A percentile compares a stretch with the other conserved stretches of the same genome.
These are phyloP conservation scores for Peronosclerospora sorghi DNA, from an alignment of 352 stramenopile species.

Conservation along the genomic window DNA sequence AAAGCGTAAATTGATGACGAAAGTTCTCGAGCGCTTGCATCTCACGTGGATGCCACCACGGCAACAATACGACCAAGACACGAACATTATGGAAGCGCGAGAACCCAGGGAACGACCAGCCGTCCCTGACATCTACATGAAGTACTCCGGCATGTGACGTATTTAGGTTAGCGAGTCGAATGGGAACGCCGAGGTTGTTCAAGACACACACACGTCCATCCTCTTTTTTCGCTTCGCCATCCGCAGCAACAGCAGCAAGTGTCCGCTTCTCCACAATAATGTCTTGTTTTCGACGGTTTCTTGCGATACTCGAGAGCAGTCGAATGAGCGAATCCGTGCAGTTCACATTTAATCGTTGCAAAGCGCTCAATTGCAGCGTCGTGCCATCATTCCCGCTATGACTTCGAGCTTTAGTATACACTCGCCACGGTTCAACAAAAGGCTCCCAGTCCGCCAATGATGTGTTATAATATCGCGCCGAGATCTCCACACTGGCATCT, in stretches of 20 bases:
- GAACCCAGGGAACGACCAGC: conserved; percentile 76
- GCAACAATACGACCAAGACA: conserved; percentile 72
- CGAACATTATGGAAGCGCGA: conserved; percentile 79
- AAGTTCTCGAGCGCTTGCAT: conserved; percentile 58
- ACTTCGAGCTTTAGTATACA: conserved; percentile 54
- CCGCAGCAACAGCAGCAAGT: conserved; percentile 59
- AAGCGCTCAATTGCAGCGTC: conserved; percentile 67
- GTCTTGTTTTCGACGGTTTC: conserved; percentile 64
- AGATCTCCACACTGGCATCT: conserved; percentile 72
- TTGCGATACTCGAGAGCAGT: conserved; percentile 66
- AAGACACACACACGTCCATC: conserved; percentile 78
- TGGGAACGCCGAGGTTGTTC: conserved; percentile 81
- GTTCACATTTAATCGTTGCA: conserved; percentile 81
- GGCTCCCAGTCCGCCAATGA: conserved; percentile 81
- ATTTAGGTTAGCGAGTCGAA: conserved; percentile 82
- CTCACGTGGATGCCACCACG: conserved; percentile 80
- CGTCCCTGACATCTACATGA: conserved; percentile 73
- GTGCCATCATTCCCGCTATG: conserved; percentile 41
- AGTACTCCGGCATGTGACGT: conserved; percentile 73
- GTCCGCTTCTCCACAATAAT: conserved; percentile 66
- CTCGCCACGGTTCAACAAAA: conserved; percentile 77
- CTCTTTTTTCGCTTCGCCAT: conserved; percentile 76
- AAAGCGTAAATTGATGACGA: conserved; percentile 68
- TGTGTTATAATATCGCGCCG: conserved; percentile 82
- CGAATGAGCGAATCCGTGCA: conserved; percentile 77